A percentile compares a stretch with the other conserved stretches of the same genome.
Conservation (phyloP, 1,284 basidiomycete genomes). For the Rhizoctonia solani region DNA sequence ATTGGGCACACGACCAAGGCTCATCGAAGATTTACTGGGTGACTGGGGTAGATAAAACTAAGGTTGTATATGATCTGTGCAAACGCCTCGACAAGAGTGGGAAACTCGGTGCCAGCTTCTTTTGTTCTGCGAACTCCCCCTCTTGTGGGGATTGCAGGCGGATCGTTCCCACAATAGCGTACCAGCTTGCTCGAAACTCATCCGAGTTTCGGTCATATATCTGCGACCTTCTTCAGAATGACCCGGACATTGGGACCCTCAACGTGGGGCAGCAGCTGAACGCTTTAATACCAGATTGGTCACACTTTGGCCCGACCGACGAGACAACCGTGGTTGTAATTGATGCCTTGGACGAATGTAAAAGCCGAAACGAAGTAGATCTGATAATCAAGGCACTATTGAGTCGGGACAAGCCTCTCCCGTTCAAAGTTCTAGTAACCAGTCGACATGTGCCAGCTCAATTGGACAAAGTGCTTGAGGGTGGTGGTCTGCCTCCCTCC, state of each 20-base stretch:
- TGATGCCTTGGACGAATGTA: conserved; percentile 35
- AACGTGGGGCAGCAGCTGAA: neutral
- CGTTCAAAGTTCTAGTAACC: too few relatives aligned
- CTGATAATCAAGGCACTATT: too few relatives aligned
- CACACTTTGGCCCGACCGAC: too few relatives aligned
- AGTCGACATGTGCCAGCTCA: too few relatives aligned
- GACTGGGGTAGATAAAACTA: conserved; percentile 42
- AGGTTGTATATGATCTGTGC: conserved; percentile 41
- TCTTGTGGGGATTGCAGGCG: neutral
- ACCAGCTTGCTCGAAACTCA: conserved; percentile 12
- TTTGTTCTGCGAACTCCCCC: conserved; percentile 42
- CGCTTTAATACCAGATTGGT: neutral
- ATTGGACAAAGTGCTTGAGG: too few relatives aligned
- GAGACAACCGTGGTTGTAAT: conserved; percentile 29
- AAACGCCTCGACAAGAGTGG: conserved; percentile 15
- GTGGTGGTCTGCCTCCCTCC: too few relatives aligned
- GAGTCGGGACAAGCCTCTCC: too few relatives aligned
- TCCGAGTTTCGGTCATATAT: neutral
- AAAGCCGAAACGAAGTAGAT: too few relatives aligned
- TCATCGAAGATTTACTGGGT: conserved; percentile 36
- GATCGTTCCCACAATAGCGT: conserved; percentile 26
- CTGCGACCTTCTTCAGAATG: neutral
- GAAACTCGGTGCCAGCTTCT: conserved; percentile 43
- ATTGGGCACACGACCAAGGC: neutral
- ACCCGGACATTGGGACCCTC: neutral